A percentile compares a stretch with the other conserved stretches of the same genome.
These are phyloP conservation scores for Graphilbum fragrans DNA, from an alignment of 2,329 filamentous ascomycete genomes.

Conservation along the genomic window DNA sequence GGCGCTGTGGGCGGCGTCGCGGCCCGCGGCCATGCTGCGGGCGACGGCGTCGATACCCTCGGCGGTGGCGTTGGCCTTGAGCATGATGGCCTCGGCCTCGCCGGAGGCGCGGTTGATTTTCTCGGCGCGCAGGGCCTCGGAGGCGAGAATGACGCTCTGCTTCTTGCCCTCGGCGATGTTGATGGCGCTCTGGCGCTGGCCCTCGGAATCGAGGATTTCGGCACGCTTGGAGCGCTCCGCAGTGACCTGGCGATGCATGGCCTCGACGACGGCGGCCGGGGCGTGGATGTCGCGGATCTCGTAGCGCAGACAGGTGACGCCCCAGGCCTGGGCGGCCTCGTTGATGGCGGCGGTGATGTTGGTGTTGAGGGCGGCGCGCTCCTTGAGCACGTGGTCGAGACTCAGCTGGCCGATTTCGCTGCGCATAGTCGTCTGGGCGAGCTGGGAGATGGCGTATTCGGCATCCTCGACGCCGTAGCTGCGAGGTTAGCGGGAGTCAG, in stretches of 20 bases:
- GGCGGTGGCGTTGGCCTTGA: slow-evolving; percentile 80
- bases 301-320: slow-evolving; percentile 89
- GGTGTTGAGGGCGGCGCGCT: slow-evolving; percentile 87
- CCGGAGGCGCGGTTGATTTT: slow-evolving; percentile 86
- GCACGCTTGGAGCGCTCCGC: slow-evolving; percentile 95
- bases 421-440: slow-evolving; percentile 97
- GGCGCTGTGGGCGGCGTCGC: slow-evolving; percentile 66
- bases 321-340: slow-evolving; percentile 93
- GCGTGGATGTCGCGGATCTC: slow-evolving; percentile 98
- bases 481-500: not conserved
- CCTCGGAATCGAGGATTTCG: slow-evolving; percentile 94
- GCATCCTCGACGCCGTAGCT: slow-evolving; percentile 98
- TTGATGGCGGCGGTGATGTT: slow-evolving; percentile 99
- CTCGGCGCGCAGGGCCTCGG: slow-evolving; percentile 79
- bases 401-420: slow-evolving; percentile 94
- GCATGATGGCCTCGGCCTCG: slow-evolving; percentile 82
- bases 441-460: slow-evolving; percentile 95
- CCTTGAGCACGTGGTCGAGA: slow-evolving; percentile 94
- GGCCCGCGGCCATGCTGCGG: slow-evolving; percentile 58
- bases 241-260: slow-evolving; percentile 97
- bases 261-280: slow-evolving; percentile 81
- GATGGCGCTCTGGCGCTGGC: slow-evolving; percentile 93
- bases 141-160: slow-evolving; percentile 91
- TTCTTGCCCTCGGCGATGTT: slow-evolving; percentile 98
- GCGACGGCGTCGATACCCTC: slow-evolving; percentile 80